Percentiles rank a stretch among this genome's conserved stretches.
Conservation (phyloP, 164 flowering plant genomes). For the Aristolochia fimbriata region DNA sequence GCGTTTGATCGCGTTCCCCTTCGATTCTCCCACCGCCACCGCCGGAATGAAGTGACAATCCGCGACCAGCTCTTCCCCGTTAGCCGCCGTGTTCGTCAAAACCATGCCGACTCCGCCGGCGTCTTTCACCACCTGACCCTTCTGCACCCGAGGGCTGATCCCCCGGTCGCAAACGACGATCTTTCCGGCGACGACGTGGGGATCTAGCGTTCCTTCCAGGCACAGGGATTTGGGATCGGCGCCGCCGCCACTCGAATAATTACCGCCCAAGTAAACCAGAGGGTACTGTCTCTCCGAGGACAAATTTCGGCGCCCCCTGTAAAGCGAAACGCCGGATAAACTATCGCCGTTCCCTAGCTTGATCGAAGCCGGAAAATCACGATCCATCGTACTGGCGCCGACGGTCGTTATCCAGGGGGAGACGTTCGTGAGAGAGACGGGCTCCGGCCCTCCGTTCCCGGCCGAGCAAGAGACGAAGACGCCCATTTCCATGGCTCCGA, state of each 20-base stretch:
- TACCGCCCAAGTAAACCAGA: conserved; percentile 52
- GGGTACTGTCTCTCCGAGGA: conserved; percentile 34
- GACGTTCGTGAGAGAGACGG: conserved; percentile 57
- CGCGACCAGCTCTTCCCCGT: conserved; percentile 25
- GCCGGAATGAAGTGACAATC: conserved; percentile 29
- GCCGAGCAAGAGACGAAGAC: conserved; percentile 85
- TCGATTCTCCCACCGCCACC: conserved; percentile 17
- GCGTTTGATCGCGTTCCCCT: conserved; percentile 19
- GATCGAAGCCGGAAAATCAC: conserved; percentile 59
- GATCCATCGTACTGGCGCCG: conserved; percentile 89
- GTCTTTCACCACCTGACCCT: conserved; percentile 31
- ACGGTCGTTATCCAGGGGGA: conserved; percentile 88
- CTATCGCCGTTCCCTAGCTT: conserved; percentile 43
- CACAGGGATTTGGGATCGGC: conserved; percentile 65
- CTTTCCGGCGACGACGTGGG: conserved; percentile 27
- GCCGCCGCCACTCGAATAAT: conserved; percentile 6
- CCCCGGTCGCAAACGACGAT: conserved; percentile 42
- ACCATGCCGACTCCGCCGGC: conserved; percentile 41
- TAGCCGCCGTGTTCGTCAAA: conserved; percentile 16
- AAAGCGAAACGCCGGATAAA: conserved; percentile 57
- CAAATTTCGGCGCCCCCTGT: conserved; percentile 43
- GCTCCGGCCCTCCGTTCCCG: conserved; percentile 85
- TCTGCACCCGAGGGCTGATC: conserved; percentile 18
- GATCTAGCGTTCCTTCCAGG: conserved; percentile 36
- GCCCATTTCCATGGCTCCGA: conserved; percentile 88